phyloP scores from a whole-genome alignment of 2,329 filamentous ascomycete species.

The Phialophora verrucosa region DNA sequence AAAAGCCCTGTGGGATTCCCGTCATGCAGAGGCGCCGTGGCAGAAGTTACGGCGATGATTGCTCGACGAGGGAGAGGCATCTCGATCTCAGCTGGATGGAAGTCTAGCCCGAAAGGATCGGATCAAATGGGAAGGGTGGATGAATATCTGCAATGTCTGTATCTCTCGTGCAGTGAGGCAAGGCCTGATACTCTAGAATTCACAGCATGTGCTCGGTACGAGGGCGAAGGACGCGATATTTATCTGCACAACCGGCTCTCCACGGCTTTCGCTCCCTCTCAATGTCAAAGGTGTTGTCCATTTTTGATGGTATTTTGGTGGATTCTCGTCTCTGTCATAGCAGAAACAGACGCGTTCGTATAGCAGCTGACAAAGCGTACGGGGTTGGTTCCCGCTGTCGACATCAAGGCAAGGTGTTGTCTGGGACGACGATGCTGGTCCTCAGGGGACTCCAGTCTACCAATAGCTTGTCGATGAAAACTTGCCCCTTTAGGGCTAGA shows the following conservation, averaged over 20 bases:
- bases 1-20: conserved; percentile 50
- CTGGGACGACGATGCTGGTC: neutral
- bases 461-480: conserved; percentile 14
- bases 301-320: neutral
- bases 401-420: neutral
- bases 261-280: neutral
- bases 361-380: neutral
- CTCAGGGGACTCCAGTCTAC: neutral
- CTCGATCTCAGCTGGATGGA: conserved; percentile 6
- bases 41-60: conserved; percentile 53
- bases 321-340: neutral
- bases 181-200: neutral
- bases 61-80: conserved; percentile 46
- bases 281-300: neutral
- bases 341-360: neutral
- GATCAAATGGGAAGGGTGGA: neutral
- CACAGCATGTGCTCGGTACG: neutral
- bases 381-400: neutral
- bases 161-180: neutral
- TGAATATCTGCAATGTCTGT: neutral
- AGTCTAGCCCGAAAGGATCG: neutral
- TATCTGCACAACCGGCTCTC: neutral
- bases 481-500: conserved; percentile 11
- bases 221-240: neutral
- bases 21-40: conserved; percentile 48